A percentile compares a stretch with the other conserved stretches of the same genome.
phyloP scores from a whole-genome alignment of 2,329 filamentous ascomycete species.

The Alternaria dauci region DNA sequence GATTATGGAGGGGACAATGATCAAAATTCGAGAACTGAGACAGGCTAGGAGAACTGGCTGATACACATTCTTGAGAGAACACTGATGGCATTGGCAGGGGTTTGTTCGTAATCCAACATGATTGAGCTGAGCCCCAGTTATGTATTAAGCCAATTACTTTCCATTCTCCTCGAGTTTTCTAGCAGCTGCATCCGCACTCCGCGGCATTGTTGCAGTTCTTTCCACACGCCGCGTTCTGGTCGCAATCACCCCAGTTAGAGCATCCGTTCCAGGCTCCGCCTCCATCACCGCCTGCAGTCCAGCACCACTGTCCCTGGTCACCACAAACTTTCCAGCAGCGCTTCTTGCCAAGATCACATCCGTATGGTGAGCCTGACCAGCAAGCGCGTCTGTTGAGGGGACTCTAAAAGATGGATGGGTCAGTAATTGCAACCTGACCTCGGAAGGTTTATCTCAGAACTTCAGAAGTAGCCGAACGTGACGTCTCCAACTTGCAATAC shows the following conservation, averaged over 20 bases:
- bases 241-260: neutral
- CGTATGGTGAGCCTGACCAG: neutral
- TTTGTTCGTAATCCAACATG: neutral
- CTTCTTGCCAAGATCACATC: constrained; percentile 1
- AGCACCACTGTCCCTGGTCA: constrained; percentile 6
- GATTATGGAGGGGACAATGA: too few relatives aligned
- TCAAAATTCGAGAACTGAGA: neutral
- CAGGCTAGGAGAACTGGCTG: neutral
- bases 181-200: constrained; percentile 3
- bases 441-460: neutral
- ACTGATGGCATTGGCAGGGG: neutral
- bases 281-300: neutral
- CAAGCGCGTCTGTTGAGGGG: neutral
- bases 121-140: neutral
- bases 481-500: neutral
- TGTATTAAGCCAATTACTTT: neutral
- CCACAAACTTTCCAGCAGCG: constrained; percentile 5
- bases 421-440: neutral
- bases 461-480: neutral
- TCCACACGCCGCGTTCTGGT: neutral
- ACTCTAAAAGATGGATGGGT: neutral
- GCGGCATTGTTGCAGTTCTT: neutral
- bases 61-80: neutral
- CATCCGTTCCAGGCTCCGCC: neutral
- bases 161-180: neutral